Base-by-base conservation (phyloP, 768 basidiomycete genomes). In the Phlebiopsis gigantea region DNA sequence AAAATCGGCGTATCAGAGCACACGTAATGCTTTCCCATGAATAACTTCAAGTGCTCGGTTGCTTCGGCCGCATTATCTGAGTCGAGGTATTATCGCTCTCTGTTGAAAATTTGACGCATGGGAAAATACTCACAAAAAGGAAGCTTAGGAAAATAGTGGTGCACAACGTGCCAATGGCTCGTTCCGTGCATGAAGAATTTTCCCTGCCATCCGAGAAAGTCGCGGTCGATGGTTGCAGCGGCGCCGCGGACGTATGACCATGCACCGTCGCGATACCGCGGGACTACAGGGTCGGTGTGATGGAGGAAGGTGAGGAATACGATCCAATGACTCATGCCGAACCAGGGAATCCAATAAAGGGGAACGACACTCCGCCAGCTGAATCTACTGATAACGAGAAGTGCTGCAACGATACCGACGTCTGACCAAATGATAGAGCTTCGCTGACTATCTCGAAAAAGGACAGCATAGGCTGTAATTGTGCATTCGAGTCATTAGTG, bases 161-260 rank as follows among this genome's bases (percentile, higher is more conserved):
- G 56, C 22, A 34, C 53, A 31, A 57, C 56, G 34, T 57, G 56
- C 22, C 22, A 22, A 22, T 55, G 53, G 6, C 8, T n/a, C 14
- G 56, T 55, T 6, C 21, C 49, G 45, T 17, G 54, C 45, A 29
- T 21, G 24, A 44, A 48, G 7, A 77, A 66, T 53, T 64, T 70
- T 54, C 77, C 74, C 51, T 67, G 59, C 49, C 61, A 65, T 10
- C 64, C 65, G 14, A 72, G 60, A 22, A 69, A 57, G 47, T 55
- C 62, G 31, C 73, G 64, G 65, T 82, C 81, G 55, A 83, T 68
- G 49, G 83, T 84, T 57, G 74, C 73, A 28, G 82, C 76, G 8
- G 82, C 83, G 22, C 83, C 83, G 46, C 79, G 77, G 56, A 74
- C 74, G 72, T 81, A 84, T 44, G 71, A 82, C 76, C 78, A 83